Base-by-base conservation (phyloP, 805 yeast genomes). In the Sugiyamaella marilandica region DNA sequence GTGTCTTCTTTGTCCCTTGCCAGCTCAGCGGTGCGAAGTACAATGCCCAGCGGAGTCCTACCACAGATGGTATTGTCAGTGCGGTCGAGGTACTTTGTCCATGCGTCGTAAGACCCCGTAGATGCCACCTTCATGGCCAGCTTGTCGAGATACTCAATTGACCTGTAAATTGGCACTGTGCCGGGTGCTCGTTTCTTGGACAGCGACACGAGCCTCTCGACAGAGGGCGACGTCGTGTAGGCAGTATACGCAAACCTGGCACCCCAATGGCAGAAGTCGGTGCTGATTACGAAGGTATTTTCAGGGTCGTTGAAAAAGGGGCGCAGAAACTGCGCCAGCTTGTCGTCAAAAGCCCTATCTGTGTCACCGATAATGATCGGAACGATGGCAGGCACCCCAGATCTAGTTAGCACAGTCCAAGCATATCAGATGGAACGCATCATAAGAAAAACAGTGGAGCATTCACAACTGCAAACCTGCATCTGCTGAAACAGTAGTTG, bases 251-350 rank as follows among this genome's bases (percentile, higher is more conserved):
- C 78, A 62, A 85, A 85, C 36, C 87, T 67, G 2, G 73, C 59
- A 1, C 91, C 91, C 99, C 99, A 94, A 65, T 94, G 99, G 64
- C 97, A 91, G 63, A 94, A 94, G 71, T 94, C 99, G 1, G 92
- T 80, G 65, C 95, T 86, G 2, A 94, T 76, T 13, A 88, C 81
- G 66, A 94, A 87, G 1, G 88, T 83, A 60, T 80, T 81, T 21
- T 70, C 68, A 31, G 77, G 75, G 59, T 83, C 78, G 5, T 66
- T 66, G 49, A 88, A 62, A 61, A 76, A 84, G 1, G 84, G 81
- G 9, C 68, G 65, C 51, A 92, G 70, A 1, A 72, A 60, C 2
- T 63, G 59, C 0, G 84, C 84, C 14, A 87, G 62, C 14, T 68
- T 64, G 8, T 64, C 58, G 50, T 79, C 81, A 44, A 77, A 70